Percentiles rank a stretch among this genome's conserved stretches.
Conservation (phyloP, 805 yeast species). For the Jamesozyma hellenica region DNA sequence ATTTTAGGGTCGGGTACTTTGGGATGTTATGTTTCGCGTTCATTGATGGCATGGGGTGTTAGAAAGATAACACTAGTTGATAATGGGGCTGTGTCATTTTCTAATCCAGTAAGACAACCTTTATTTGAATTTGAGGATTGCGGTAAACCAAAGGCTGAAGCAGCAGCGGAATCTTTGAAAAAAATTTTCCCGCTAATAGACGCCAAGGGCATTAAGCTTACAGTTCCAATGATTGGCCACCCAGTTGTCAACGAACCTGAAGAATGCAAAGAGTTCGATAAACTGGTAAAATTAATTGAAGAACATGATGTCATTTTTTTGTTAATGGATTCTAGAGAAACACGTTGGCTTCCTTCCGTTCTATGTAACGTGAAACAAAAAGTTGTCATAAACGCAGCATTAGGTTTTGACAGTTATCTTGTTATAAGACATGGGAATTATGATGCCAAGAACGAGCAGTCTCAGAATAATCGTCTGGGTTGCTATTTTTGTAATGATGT, state of each 20-base stretch:
- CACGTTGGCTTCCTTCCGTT: conserved; percentile 95
- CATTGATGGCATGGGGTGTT: conserved; percentile 91
- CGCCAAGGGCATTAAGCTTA: conserved; percentile 52
- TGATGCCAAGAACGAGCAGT: conserved; percentile 6
- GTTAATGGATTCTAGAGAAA: conserved; percentile 88
- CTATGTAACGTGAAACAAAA: conserved; percentile 59
- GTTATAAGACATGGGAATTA: conserved; percentile 86
- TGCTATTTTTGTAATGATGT: conserved; percentile 96
- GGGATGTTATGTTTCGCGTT: conserved; percentile 84
- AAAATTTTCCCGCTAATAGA: conserved; percentile 71
- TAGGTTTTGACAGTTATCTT: conserved; percentile 87
- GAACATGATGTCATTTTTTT: conserved; percentile 70
- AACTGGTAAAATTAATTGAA: conserved; percentile 43
- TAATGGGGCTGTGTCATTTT: conserved; percentile 76
- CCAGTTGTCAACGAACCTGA: conserved; percentile 49
- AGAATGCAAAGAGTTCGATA: conserved; percentile 43
- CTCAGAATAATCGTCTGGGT: conserved; percentile 45
- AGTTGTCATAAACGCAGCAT: conserved; percentile 79
- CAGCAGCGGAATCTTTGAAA: conserved; percentile 66
- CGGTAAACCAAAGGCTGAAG: conserved; percentile 64
- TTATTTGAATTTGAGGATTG: conserved; percentile 76
- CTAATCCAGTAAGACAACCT: conserved; percentile 94
- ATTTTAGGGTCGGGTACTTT: conserved; percentile 94
- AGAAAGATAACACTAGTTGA: conserved; percentile 79
- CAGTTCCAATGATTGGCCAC: conserved; percentile 96